These are phyloP conservation scores for Gentiana macrophylla DNA, from an alignment of 257 asterid genomes.

Conservation along the genomic window DNA sequence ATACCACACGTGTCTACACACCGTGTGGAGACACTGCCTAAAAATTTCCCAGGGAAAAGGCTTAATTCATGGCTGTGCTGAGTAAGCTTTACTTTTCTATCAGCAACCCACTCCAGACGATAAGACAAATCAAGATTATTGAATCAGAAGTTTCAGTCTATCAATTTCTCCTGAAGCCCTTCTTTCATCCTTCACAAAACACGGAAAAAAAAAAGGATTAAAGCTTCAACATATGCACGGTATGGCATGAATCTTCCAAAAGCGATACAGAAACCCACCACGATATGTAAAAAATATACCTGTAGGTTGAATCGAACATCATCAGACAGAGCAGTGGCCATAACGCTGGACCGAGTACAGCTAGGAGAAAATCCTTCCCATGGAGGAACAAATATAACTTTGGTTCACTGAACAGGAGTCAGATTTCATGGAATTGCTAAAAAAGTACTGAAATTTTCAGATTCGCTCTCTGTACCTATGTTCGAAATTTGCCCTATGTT, in stretches of 20 bases:
- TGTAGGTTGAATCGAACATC: slow-evolving; percentile 39
- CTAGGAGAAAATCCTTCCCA: slow-evolving; percentile 95
- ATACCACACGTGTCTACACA: too few relatives aligned
- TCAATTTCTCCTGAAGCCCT: slow-evolving; percentile 47
- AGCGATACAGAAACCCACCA: too few relatives aligned
- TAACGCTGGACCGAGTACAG: slow-evolving; percentile 76
- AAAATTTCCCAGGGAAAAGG: too few relatives aligned
- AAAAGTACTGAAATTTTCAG: too few relatives aligned
- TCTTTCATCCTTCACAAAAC: slow-evolving; percentile 41
- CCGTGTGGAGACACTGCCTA: too few relatives aligned
- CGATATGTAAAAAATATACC: too few relatives aligned
- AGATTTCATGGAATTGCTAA: too few relatives aligned
- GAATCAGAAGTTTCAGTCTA: slow-evolving; percentile 53
- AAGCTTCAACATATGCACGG: too few relatives aligned
- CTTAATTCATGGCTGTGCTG: slow-evolving; percentile 76
- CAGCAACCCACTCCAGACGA: slow-evolving; percentile 73
- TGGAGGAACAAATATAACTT: slow-evolving; percentile 82
- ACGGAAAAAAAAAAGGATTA: too few relatives aligned
- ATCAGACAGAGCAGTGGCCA: slow-evolving; percentile 41
- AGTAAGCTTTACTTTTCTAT: slow-evolving; percentile 60
- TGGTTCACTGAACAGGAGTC: slow-evolving; percentile 82
- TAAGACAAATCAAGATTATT: slow-evolving; percentile 87
- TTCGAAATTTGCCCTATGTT: too few relatives aligned
- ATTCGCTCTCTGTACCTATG: too few relatives aligned
- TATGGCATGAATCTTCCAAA: too few relatives aligned